phyloP scores from a whole-genome alignment of 73 alveolate species.

The Effrenium voratum region DNA sequence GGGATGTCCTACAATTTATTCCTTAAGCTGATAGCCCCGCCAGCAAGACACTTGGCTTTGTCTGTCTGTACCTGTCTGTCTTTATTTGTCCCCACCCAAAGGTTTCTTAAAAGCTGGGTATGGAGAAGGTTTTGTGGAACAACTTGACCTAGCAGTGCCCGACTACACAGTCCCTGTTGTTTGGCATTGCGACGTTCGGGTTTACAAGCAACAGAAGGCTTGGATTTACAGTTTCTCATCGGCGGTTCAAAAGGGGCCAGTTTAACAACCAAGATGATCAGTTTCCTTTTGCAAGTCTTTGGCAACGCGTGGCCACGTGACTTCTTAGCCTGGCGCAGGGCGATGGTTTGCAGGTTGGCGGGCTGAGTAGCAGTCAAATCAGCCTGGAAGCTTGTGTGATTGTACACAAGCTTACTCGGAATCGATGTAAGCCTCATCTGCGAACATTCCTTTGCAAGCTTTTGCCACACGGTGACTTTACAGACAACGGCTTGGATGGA shows the following conservation, averaged over 20 bases:
- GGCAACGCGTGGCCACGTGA: neutral
- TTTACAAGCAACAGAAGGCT: neutral
- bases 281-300: neutral
- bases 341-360: neutral
- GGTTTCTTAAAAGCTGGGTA: no score
- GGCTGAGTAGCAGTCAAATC: neutral
- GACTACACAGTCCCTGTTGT: neutral
- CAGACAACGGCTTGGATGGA: neutral
- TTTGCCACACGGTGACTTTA: neutral
- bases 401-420: neutral
- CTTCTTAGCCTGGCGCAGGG: neutral
- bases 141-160: neutral
- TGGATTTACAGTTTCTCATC: constrained; percentile 20
- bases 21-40: neutral
- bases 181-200: constrained; percentile 16
- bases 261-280: neutral
- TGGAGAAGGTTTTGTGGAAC: neutral
- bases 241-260: neutral
- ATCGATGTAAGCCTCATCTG: neutral
- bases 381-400: constrained; percentile 9
- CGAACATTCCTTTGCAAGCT: constrained; percentile 23
- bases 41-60: no score
- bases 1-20: neutral
- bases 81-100: neutral
- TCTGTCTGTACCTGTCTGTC: no score